Percentiles rank a stretch among this genome's conserved stretches.
Conservation (phyloP, 2,329 filamentous ascomycete genomes). For the Basipetospora chlamydospora region DNA sequence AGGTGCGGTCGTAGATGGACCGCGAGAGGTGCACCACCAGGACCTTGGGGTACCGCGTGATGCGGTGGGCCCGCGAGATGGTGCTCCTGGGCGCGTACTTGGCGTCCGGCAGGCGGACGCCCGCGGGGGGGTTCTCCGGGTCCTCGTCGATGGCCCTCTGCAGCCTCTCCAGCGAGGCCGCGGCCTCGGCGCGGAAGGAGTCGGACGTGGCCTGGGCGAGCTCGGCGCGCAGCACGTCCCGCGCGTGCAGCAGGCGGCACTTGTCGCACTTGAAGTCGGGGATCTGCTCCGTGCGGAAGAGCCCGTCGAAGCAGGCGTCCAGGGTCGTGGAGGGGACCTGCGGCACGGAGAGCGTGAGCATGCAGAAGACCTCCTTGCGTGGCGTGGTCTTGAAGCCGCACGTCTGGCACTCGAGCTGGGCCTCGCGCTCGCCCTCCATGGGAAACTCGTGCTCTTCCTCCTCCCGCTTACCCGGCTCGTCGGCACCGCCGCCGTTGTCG, state of each 20-base stretch:
- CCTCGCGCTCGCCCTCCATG: conserved; percentile 81
- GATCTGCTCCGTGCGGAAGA: conserved; percentile 90
- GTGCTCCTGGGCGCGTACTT: conserved; percentile 63
- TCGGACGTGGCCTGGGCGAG: conserved; percentile 38
- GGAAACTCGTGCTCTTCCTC: conserved; percentile 64
- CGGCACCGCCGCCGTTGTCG: conserved; percentile 6
- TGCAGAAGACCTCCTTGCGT: conserved; percentile 74
- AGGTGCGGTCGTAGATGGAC: conserved; percentile 78
- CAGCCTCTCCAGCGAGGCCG: conserved; percentile 49
- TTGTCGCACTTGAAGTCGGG: conserved; percentile 94
- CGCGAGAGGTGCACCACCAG: conserved; percentile 84
- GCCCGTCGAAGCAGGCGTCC: conserved; percentile 78
- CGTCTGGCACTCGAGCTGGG: conserved; percentile 84
- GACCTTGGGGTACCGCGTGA: conserved; percentile 77
- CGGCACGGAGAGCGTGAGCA: conserved; percentile 81
- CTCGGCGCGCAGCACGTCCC: conserved; percentile 47
- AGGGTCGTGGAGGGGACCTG: conserved; percentile 68
- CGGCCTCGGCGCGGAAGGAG: conserved; percentile 32
- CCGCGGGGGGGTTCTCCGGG: conserved; percentile 62
- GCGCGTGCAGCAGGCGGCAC: conserved; percentile 73
- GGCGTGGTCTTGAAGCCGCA: conserved; percentile 84
- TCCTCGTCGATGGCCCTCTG: conserved; percentile 59
- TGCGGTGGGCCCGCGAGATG: conserved; percentile 77
- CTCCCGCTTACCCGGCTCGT: conserved; percentile 10
- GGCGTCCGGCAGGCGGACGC: conserved; percentile 59